These are phyloP conservation scores for Huntiella omanensis DNA, from an alignment of 2,329 filamentous ascomycete species.

Conservation along the genomic window DNA sequence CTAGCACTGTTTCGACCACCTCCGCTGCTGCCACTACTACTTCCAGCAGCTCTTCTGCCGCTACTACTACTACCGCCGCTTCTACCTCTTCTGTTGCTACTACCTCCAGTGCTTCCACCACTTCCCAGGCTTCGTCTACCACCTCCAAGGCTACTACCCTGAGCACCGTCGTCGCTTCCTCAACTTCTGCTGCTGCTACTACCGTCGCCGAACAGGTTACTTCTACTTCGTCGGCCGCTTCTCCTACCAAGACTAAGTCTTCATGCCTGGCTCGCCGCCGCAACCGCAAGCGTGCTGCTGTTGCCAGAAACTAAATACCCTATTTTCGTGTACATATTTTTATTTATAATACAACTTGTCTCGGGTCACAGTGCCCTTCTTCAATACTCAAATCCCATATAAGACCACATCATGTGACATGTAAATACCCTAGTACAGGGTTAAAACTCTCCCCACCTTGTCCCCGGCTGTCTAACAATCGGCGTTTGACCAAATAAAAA, in stretches of 20 bases:
- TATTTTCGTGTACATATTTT: no score
- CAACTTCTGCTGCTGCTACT: not conserved
- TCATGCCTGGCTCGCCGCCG: conserved; percentile 6
- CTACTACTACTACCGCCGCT: not conserved
- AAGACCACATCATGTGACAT: no score
- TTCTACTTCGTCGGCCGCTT: not conserved
- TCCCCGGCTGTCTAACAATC: no score
- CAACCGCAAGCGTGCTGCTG: conserved; percentile 4
- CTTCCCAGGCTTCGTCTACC: not conserved
- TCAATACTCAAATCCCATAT: no score
- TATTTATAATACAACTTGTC: no score
- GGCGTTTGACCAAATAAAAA: no score
- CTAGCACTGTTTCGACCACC: not conserved
- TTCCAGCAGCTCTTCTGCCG: not conserved
- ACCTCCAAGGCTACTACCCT: conserved; percentile 4
- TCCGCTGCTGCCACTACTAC: not conserved
- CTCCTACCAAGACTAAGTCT: conserved; percentile 1
- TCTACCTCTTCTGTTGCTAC: not conserved
- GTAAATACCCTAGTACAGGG: no score
- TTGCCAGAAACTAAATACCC: no score
- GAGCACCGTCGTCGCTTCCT: conserved; percentile 2
- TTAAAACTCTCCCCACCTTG: no score
- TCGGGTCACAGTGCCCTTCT: no score
- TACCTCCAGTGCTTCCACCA: not conserved
- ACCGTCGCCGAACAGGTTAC: conserved; percentile 1